phyloP scores from a whole-genome alignment of 768 basidiomycete genomes.

The Candolleomyces efflorescens region DNA sequence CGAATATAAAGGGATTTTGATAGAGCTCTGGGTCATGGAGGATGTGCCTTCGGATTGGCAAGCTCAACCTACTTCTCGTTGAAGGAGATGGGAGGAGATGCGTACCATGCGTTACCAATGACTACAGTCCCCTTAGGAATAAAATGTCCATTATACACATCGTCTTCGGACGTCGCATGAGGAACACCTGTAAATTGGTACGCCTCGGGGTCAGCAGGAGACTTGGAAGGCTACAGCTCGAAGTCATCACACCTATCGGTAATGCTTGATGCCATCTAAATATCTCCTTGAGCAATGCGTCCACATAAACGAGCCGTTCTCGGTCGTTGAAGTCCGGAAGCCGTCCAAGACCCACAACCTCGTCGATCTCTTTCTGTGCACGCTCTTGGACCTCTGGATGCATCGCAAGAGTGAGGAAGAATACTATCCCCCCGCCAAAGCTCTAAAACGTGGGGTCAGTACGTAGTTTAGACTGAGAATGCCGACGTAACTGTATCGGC shows the following conservation, averaged over 20 bases:
- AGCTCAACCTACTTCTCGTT: neutral
- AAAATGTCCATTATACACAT: conserved; percentile 31
- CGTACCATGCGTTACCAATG: conserved; percentile 23
- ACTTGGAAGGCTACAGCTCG: neutral
- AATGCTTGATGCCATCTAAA: conserved; percentile 27
- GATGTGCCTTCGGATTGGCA: conserved; percentile 21
- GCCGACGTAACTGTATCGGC: conserved; percentile 7
- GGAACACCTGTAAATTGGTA: conserved; percentile 18
- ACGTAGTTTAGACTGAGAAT: neutral
- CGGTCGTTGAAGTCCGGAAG: conserved; percentile 21
- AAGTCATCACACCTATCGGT: conserved; percentile 32
- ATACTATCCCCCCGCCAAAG: conserved; percentile 16
- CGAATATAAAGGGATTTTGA: conserved; percentile 27
- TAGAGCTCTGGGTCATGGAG: conserved; percentile 28
- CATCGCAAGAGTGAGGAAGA: conserved; percentile 21
- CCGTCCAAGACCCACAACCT: conserved; percentile 12
- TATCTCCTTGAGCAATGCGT: conserved; percentile 21
- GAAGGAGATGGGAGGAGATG: neutral
- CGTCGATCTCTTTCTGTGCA: conserved; percentile 26
- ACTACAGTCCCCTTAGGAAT: conserved; percentile 27
- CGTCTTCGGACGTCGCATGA: conserved; percentile 29
- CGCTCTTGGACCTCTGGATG: conserved; percentile 21
- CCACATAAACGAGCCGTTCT: conserved; percentile 12
- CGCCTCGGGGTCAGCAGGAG: neutral
- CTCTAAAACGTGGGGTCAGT: conserved; percentile 13